Percentiles rank a stretch among this genome's conserved stretches.
Conservation (phyloP, 192 early-diverging fungal genomes). For the Powellomyces hirtus region DNA sequence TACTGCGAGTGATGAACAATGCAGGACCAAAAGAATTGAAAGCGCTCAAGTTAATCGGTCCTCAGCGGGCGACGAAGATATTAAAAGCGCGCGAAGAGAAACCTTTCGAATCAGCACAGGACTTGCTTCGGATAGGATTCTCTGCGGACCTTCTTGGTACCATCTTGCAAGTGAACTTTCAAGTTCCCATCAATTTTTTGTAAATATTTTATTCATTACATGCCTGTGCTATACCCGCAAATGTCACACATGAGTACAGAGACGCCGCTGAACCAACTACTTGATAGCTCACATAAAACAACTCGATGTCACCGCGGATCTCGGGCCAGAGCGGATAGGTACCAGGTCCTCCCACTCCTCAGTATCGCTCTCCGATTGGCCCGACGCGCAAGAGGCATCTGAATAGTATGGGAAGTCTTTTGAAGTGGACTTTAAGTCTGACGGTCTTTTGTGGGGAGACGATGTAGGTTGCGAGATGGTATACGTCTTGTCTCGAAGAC, state of each 20-base stretch:
- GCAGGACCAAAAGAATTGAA: not conserved
- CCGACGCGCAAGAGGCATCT: not conserved
- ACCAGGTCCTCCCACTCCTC: conserved; percentile 7
- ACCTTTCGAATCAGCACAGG: conserved; percentile 6
- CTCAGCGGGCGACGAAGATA: conserved; percentile 20
- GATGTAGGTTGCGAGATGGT: not conserved
- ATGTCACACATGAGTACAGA: too few relatives aligned
- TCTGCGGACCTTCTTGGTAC: conserved; percentile 5
- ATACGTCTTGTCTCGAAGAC: conserved; percentile 8
- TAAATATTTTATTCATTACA: too few relatives aligned
- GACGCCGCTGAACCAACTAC: too few relatives aligned
- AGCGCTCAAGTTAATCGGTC: conserved; percentile 18
- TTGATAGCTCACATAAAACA: too few relatives aligned
- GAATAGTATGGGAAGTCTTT: not conserved
- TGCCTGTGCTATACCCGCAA: too few relatives aligned
- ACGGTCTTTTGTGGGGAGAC: not conserved
- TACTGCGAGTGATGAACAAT: conserved; percentile 21
- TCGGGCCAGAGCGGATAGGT: too few relatives aligned
- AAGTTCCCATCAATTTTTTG: not conserved
- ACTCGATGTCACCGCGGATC: too few relatives aligned
- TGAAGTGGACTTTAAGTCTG: not conserved
- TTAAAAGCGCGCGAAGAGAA: conserved; percentile 9
- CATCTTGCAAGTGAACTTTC: conserved; percentile 14
- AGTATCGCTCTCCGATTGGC: not conserved
- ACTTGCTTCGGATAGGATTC: conserved; percentile 13